Evolutionary conservation across 2,329 filamentous ascomycete genomes (phyloP), one percentile per base, ranked within the genome.

Genomic region (Aspergillus hiratsukae): DNA sequence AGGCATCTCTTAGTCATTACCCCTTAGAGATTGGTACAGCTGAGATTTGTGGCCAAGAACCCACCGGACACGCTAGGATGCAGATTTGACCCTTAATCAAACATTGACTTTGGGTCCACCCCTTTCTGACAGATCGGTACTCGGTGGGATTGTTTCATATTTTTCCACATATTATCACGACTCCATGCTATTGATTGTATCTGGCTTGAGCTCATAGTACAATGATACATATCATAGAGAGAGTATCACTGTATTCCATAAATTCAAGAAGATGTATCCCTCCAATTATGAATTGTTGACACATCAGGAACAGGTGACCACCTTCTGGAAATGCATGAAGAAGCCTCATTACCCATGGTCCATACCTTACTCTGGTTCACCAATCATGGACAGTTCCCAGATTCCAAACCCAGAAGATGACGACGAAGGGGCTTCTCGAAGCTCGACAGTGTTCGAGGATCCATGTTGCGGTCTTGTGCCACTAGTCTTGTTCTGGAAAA

Each of bases 41-140:
- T 55, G 28, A 27, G 23, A 27, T 14, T 27, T 48, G 52, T 56
- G 55, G 66, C 68, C 67, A 69, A 69, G 69, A 52, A 23, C 53
- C 46, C 52, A 58, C 52, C 56, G 64, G 61, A 64, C 71, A 60
- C 67, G 59, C 69, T 72, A 72, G 62, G 53, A 61, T 58, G 61
- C 65, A 50, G 61, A 63, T 66, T 64, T 62, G 66, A 71, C 69
- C 71, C 71, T 72, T 73, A 71, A 73, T 73, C 58, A 73, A 73
- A 73, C 71, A 68, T 71, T 72, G 64, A 62, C 59, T 40, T 23
- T 46, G 48, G 51, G 60, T 55, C 62, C 66, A 61, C 55, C 54
- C 49, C 56, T 54, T 58, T 59, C 48, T 61, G 54, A 62, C 59
- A 63, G 58, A 58, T 63, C 56, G 35, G 19, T 37, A 54, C 49